Evolutionary conservation across 1,284 basidiomycete genomes (phyloP).

Genomic region (Papiliotrema nemorosa): DNA sequence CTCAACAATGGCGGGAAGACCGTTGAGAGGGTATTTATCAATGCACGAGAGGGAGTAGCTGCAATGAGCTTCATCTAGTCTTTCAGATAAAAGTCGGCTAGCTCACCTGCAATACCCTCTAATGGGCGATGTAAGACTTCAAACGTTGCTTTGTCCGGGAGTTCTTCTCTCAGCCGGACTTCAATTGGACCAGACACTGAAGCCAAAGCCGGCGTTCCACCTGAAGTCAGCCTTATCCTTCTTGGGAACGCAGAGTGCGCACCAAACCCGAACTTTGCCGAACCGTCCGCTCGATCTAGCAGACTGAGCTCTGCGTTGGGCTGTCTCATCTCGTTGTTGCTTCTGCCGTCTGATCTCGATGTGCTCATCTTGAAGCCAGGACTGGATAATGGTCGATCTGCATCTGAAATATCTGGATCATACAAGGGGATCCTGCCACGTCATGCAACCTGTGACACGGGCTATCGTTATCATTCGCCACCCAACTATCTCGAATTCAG

Average conservation of each 20-base stretch:
- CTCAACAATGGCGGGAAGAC: conserved; percentile 49
- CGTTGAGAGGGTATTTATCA: conserved; percentile 38
- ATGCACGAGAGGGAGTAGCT: conserved; percentile 47
- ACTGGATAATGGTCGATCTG: too few species aligned
- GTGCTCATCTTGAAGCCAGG: conserved; percentile 6
- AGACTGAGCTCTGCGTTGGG: conserved; percentile 25
- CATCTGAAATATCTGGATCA: conserved; percentile 1
- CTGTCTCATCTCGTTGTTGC: conserved; percentile 20
- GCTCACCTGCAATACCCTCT: conserved; percentile 49
- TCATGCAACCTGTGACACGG: too few species aligned
- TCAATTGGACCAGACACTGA: conserved; percentile 54
- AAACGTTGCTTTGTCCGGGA: conserved; percentile 53
- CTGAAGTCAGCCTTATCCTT: conserved; percentile 24
- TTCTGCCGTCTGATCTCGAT: conserved; percentile 26
- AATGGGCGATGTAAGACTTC: conserved; percentile 54
- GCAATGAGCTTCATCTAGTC: neutral
- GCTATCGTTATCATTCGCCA: neutral
- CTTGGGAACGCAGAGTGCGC: conserved; percentile 7
- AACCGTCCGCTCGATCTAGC: conserved; percentile 47
- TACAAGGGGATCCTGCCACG: neutral
- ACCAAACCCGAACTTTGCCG: conserved; percentile 46
- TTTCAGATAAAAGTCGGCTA: too few species aligned
- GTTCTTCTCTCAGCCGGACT: conserved; percentile 55
- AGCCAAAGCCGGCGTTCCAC: conserved; percentile 47
- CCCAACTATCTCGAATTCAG: too few species aligned